A percentile compares a stretch with the other conserved stretches of the same genome.
Conservation (phyloP, 805 yeast genomes). For the Grigorovia transvaalensis region DNA sequence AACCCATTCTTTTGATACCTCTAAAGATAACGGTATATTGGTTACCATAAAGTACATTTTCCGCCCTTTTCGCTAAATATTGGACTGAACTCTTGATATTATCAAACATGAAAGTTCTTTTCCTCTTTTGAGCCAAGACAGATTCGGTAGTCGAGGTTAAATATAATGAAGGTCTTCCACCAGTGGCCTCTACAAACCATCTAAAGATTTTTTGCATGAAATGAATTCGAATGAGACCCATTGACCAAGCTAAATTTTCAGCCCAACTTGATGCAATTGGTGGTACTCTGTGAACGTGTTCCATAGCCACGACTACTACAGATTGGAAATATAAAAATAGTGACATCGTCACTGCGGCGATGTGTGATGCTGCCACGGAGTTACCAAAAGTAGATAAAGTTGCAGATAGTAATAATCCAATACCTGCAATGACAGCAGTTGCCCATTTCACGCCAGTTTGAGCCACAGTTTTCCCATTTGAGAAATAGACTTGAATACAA, state of each 20-base stretch:
- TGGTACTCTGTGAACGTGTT: slow-evolving; percentile 75
- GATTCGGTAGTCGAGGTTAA: slow-evolving; percentile 51
- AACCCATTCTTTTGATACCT: slow-evolving; percentile 79
- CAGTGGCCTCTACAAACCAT: slow-evolving; percentile 82
- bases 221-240: slow-evolving; percentile 69
- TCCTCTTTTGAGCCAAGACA: slow-evolving; percentile 51
- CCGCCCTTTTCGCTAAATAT: slow-evolving; percentile 29
- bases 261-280: slow-evolving; percentile 92
- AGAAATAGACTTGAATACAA: slow-evolving; percentile 64
- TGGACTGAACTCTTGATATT: slow-evolving; percentile 3
- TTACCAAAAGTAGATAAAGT: slow-evolving; percentile 75
- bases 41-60: slow-evolving; percentile 38
- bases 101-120: background rate
- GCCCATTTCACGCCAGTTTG: slow-evolving; percentile 87
- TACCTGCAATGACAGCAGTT: slow-evolving; percentile 81
- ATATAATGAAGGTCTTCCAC: slow-evolving; percentile 70
- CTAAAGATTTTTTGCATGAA: slow-evolving; percentile 82
- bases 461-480: slow-evolving; percentile 71
- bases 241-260: slow-evolving; percentile 88
- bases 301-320: slow-evolving; percentile 75
- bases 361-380: slow-evolving; percentile 80
- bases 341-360: slow-evolving; percentile 78
- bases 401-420: slow-evolving; percentile 78
- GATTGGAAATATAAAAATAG: slow-evolving; percentile 82
- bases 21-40: slow-evolving; percentile 55